These are phyloP conservation scores for Camelina neglecta DNA, from an alignment of 345 rosid species.

Conservation along the genomic window DNA sequence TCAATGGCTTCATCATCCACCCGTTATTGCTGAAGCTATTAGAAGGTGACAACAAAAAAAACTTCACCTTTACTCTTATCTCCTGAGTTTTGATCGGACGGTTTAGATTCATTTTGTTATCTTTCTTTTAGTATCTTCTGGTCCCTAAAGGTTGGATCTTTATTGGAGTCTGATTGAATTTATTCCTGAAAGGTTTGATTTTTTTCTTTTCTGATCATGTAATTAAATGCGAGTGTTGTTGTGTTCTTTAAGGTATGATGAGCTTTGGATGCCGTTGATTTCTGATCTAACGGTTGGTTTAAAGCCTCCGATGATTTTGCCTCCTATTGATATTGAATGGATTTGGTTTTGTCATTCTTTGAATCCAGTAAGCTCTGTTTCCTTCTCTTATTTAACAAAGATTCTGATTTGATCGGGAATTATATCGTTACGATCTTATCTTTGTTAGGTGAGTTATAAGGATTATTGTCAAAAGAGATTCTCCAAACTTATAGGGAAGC, in stretches of 20 bases:
- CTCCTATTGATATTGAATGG: conserved; percentile 96
- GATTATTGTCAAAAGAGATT: conserved; percentile 73
- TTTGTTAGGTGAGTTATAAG: conserved; percentile 60
- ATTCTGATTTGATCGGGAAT: background rate
- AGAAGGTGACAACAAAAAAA: conserved; percentile 54
- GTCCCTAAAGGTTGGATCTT: background rate
- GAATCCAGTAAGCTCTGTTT: conserved; percentile 65
- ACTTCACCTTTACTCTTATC: background rate
- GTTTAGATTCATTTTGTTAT: conserved; percentile 7
- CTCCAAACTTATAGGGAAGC: conserved; percentile 81
- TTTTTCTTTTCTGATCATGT: background rate
- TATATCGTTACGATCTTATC: background rate
- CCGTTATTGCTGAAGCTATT: conserved; percentile 62
- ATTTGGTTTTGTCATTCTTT: conserved; percentile 94
- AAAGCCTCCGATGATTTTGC: conserved; percentile 68
- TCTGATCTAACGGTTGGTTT: conserved; percentile 71
- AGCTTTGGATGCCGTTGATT: conserved; percentile 96
- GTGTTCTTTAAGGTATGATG: conserved; percentile 61
- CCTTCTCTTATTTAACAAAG: conserved; percentile 13
- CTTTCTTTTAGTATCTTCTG: conserved; percentile 9
- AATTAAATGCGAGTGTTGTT: background rate
- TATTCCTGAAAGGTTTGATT: background rate
- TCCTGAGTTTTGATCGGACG: conserved; percentile 21
- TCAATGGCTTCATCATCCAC: conserved; percentile 71
- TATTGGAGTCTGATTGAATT: background rate